Percentiles rank a stretch among this genome's conserved stretches.
These are phyloP conservation scores for Breynia disticha DNA, from an alignment of 441 rosid species.

Conservation along the genomic window DNA sequence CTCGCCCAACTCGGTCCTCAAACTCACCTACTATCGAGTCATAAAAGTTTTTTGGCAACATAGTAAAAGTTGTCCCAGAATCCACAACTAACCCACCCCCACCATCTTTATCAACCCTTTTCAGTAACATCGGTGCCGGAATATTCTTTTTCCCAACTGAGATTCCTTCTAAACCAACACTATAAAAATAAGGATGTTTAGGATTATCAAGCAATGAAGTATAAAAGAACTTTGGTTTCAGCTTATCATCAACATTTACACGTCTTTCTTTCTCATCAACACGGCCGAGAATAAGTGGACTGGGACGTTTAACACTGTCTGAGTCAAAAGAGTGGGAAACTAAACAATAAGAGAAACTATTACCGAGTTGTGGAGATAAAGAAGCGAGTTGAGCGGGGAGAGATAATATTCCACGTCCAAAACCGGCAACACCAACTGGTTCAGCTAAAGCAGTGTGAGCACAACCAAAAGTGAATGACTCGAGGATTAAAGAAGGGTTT, in stretches of 20 bases:
- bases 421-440: conserved; percentile 90
- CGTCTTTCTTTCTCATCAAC: conserved; percentile 38
- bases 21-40: conserved; percentile 53
- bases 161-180: conserved; percentile 69
- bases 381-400: conserved; percentile 68
- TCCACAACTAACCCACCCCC: conserved; percentile 89
- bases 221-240: conserved; percentile 31
- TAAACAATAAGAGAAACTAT: conserved; percentile 77
- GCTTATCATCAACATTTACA: conserved; percentile 12
- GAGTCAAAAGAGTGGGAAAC: conserved; percentile 84
- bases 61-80: conserved; percentile 90
- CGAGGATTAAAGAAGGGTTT: conserved; percentile 29
- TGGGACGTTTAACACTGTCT: conserved; percentile 48
- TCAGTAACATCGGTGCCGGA: conserved; percentile 54
- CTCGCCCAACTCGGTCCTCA: conserved; percentile 44
- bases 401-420: conserved; percentile 75
- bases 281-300: conserved; percentile 89
- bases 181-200: conserved; percentile 71
- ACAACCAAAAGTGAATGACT: conserved; percentile 79
- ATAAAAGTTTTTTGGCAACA: conserved; percentile 67
- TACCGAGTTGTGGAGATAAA: conserved; percentile 60
- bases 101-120: conserved; percentile 41
- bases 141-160: conserved; percentile 60
- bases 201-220: conserved; percentile 64
- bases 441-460: conserved; percentile 75